Conservation (phyloP, 208 protist species). For the Novymonas esmeraldas region DNA sequence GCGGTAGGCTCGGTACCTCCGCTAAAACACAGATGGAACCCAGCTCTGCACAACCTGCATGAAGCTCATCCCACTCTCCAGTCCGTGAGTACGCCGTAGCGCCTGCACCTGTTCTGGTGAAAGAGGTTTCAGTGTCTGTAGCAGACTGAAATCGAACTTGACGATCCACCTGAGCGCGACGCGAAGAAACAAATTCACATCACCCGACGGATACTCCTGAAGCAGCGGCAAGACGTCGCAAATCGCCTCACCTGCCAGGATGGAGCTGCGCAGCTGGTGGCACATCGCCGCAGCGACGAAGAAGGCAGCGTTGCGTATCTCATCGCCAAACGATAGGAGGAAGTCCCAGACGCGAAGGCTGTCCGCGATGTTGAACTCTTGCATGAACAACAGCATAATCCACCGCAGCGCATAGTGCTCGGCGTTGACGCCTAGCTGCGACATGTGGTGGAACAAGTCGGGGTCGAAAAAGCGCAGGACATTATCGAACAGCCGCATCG, state of each 20-base stretch:
- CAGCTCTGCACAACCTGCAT: constrained; percentile 19
- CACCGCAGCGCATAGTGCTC: constrained; percentile 86
- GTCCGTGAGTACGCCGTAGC: constrained; percentile 32
- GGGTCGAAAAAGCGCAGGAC: constrained; percentile 69
- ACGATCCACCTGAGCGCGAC: constrained; percentile 58
- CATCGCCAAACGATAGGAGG: constrained; percentile 73
- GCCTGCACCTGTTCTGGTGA: constrained; percentile 37
- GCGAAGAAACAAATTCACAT: constrained; percentile 62
- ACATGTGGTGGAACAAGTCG: constrained; percentile 53
- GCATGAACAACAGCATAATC: constrained; percentile 87
- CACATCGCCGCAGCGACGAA: constrained; percentile 73
- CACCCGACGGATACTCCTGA: constrained; percentile 55
- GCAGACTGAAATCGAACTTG: constrained; percentile 44
- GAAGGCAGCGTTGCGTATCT: constrained; percentile 49
- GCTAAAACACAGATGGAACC: constrained; percentile 27
- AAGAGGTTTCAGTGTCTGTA: constrained; percentile 37
- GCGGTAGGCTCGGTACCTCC: neutral
- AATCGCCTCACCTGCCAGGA: constrained; percentile 44
- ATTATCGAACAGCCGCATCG: constrained; percentile 66
- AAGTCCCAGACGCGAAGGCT: constrained; percentile 87
- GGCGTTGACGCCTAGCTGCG: constrained; percentile 40
- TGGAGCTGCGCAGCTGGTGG: constrained; percentile 36
- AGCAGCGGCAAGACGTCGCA: constrained; percentile 63
- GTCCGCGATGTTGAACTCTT: constrained; percentile 84
- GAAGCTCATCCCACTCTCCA: constrained; percentile 17